Evolutionary conservation across 2,329 filamentous ascomycete genomes (phyloP), one percentile per base, ranked within the genome.

Genomic region (Xylaria sp.): DNA sequence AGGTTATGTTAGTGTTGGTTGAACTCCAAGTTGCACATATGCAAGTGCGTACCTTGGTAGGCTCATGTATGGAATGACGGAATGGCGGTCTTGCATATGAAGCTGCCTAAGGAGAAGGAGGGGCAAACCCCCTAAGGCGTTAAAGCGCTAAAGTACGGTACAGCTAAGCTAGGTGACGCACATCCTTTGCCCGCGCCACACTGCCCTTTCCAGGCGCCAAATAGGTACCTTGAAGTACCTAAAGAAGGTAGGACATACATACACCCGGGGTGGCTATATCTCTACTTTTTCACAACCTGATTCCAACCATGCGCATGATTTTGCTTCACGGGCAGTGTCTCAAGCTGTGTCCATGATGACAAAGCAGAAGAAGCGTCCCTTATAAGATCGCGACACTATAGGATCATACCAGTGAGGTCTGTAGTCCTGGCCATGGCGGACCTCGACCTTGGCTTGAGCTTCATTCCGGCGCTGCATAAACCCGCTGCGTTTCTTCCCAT

Each of bases 381-480:
- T 37, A 55, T 23, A 50, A 57, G 50, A 39, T 18, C 65, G 46
- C 66, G 58, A 55, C 64, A 44, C 44, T 55, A 66, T 64, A 66
- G 52, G 67, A 67, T 44, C n/a, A 37, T 2, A 55, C 52, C 7
- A 20, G 52, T 48, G 41, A 58, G 15, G 34, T 61, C 37, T 50
- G 23, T 15, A 23, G 13, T 48, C 52, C 63, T 39, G 25, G 62
- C 55, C 23, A 89, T 89, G 87, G 80, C 85, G 2, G 88, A 90
- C 63, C 84, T 88, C 64, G 85, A 89, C 62, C 77, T 90, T 10
- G 82, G 85, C 69, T 82, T 87, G 55, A 82, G 81, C 20, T 91
- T 91, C 73, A 95, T 98, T 69, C 91, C 94, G 25, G 90, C 93
- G 23, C 85, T 98, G 18, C 92, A 98, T 81, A 97, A 96, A 78